Evolutionary conservation across 176 grass and related monocot genomes (phyloP).

Genomic region (Oryza punctata): DNA sequence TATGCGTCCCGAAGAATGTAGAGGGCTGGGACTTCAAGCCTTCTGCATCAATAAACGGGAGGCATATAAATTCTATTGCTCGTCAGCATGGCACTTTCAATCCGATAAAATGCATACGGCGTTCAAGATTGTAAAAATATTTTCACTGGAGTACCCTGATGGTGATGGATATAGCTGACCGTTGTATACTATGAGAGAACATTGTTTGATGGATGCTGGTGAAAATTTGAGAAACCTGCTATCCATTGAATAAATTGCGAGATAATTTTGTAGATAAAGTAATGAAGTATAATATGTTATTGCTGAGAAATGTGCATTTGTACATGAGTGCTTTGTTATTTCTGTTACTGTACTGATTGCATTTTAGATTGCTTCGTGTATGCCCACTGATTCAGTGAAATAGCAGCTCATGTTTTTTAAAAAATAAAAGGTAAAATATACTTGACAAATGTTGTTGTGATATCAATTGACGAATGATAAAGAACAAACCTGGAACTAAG

Average conservation of each 20-base stretch:
- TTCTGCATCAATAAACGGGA: conserved; percentile 36
- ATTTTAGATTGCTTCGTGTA: background rate
- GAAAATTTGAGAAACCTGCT: conserved; percentile 7
- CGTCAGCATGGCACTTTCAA: conserved; percentile 41
- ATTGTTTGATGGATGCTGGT: conserved; percentile 43
- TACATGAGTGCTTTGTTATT: background rate
- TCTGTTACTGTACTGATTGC: background rate
- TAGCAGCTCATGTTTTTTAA: background rate
- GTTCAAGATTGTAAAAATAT: conserved; percentile 67
- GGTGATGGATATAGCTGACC: conserved; percentile 24
- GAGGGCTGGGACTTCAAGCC: conserved; percentile 88
- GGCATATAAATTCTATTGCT: conserved; percentile 12
- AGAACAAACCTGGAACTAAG: background rate
- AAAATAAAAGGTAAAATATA: background rate
- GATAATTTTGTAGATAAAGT: background rate
- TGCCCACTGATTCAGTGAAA: background rate
- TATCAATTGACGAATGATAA: background rate
- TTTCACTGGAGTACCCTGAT: conserved; percentile 27
- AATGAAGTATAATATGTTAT: background rate
- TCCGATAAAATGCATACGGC: conserved; percentile 61
- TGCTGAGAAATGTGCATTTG: background rate
- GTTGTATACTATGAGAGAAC: conserved; percentile 24
- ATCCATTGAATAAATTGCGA: conserved; percentile 30
- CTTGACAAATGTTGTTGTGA: background rate
- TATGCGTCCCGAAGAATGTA: conserved; percentile 64